A percentile compares a stretch with the other conserved stretches of the same genome.
Evolutionary conservation across 345 rosid species (phyloP).

Genomic region (Gossypium arboreum): DNA sequence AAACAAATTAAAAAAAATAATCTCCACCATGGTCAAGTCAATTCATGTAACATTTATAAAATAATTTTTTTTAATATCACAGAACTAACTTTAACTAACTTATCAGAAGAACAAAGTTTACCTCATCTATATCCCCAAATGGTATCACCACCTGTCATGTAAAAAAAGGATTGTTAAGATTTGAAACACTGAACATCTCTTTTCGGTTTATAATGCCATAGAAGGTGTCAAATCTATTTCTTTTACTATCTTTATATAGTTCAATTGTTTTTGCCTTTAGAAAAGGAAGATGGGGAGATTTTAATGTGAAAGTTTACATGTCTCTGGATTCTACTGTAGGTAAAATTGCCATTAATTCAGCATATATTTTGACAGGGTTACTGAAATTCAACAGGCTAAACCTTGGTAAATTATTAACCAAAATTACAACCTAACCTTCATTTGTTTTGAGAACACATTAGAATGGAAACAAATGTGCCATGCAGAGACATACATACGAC

Average conservation of each 20-base stretch:
- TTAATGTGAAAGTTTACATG: neutral
- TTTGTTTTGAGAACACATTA: constrained; percentile 96
- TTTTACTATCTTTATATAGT: neutral
- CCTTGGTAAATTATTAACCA: neutral
- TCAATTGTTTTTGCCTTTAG: neutral
- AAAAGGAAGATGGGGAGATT: neutral
- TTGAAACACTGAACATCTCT: neutral
- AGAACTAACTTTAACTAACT: constrained; percentile 3
- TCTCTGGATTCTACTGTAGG: neutral
- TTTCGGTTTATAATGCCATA: neutral
- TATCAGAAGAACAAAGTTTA: constrained; percentile 23
- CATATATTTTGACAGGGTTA: neutral
- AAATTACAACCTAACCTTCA: constrained; percentile 63
- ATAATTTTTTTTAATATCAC: constrained; percentile 4
- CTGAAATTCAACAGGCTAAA: neutral
- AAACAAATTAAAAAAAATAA: too few relatives aligned
- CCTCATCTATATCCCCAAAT: constrained; percentile 95
- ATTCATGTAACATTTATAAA: constrained; percentile 10
- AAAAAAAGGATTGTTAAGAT: neutral
- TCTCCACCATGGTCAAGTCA: neutral
- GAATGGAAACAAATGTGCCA: constrained; percentile 99
- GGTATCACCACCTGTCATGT: constrained; percentile 75
- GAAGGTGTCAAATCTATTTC: neutral
- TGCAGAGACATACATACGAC: constrained; percentile 95
- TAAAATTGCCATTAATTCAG: constrained; percentile 7